A percentile compares a stretch with the other conserved stretches of the same genome.
These are phyloP conservation scores for Pilasporangium apinafurcum DNA, from an alignment of 352 stramenopile genomes.

Conservation along the genomic window DNA sequence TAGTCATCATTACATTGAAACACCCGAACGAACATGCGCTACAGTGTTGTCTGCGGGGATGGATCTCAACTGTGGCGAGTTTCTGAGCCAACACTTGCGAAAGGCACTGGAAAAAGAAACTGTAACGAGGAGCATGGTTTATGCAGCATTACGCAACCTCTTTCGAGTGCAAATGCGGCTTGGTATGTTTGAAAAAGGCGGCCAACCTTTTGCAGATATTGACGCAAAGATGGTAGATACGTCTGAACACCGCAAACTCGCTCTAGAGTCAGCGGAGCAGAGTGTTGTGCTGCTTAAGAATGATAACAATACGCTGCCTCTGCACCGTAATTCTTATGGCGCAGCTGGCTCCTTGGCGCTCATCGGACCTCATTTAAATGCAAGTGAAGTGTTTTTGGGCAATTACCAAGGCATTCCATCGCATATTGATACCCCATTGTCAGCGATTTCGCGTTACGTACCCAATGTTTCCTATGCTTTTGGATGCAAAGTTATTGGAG, in stretches of 20 bases:
- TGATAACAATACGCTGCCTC: constrained; percentile 42
- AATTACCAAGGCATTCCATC: constrained; percentile 71
- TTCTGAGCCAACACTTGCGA: constrained; percentile 53
- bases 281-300: constrained; percentile 91
- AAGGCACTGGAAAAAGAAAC: constrained; percentile 58
- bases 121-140: constrained; percentile 48
- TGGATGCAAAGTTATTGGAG: constrained; percentile 49
- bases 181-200: constrained; percentile 83
- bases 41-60: constrained; percentile 61
- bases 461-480: constrained; percentile 27
- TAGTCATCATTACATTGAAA: constrained; percentile 75
- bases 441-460: constrained; percentile 24
- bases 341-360: constrained; percentile 39
- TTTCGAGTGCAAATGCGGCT: constrained; percentile 86
- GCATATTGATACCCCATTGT: constrained; percentile 53
- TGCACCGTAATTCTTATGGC: constrained; percentile 18
- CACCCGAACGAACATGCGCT: constrained; percentile 41
- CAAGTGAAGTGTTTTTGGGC: constrained; percentile 43
- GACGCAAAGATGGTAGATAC: constrained; percentile 46
- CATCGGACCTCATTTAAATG: constrained; percentile 75
- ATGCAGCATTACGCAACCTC: constrained; percentile 64
- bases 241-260: constrained; percentile 34
- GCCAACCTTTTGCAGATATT: constrained; percentile 54
- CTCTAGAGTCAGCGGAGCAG: constrained; percentile 60
- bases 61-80: constrained; percentile 84